Evolutionary conservation across 805 yeast genomes (phyloP), one percentile per base, ranked within the genome.

Genomic region (Candida tibetensis): DNA sequence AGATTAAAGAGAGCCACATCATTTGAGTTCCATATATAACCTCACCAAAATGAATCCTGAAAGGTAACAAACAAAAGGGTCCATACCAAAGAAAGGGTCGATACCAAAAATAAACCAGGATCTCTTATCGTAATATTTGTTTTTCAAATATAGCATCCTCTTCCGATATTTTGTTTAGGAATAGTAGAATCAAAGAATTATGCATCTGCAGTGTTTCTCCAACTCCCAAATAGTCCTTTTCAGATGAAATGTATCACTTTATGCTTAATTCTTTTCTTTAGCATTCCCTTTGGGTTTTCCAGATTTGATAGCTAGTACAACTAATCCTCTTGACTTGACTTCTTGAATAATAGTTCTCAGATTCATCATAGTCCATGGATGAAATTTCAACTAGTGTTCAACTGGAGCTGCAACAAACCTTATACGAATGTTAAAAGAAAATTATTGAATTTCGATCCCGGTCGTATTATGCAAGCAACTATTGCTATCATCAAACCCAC

Each of bases 1-100:
- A 70, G 29, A 66, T 64, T 30, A 73, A 55, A 1, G 75, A 63
- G 13, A 71, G 53, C 75, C 76, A 71, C 75, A 71, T 68, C 60
- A 72, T 70, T 46, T 70, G 75, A 13, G 71, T 64, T 6, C 76
- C 77, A 42, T 72, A 72, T 13, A 68, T 62, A 17, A 71, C 38
- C 4, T 76, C 75, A 31, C 72, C 66, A 71, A 72, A 15, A 71
- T 50, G 19, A 72, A 58, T 10, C 9, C 25, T 21, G 25, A 10
- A 21, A 21, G 25, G 25, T 21, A 30, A 51, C 52, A 45, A 52
- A 49, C 23, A 57, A 32, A 67, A 47, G n/a, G 78, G 77, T 26
- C 72, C 53, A 15, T 45, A 44, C 38, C 57, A 62, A 9, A 71
- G n/a, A n/a, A n/a, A n/a, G n/a, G n/a, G n/a, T n/a, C n/a, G n/a